Evolutionary conservation across 345 rosid species (phyloP).

Genomic region (Turritis glabra): DNA sequence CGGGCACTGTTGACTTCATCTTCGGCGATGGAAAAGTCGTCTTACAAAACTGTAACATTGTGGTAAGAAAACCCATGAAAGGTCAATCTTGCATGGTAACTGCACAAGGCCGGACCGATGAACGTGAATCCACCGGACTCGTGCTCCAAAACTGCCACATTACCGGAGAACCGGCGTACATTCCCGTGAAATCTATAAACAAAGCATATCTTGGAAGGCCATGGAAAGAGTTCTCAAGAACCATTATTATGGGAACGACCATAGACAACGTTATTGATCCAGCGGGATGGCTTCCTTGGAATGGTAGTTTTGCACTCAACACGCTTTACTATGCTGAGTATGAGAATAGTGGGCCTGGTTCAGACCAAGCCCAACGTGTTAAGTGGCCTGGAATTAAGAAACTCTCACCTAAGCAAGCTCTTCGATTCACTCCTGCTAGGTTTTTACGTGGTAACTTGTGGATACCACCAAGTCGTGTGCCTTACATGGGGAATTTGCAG

Average conservation of each 20-base stretch:
- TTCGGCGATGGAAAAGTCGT: slow-evolving; percentile 26
- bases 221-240: slow-evolving; percentile 56
- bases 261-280: slow-evolving; percentile 54
- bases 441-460: slow-evolving; percentile 49
- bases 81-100: slow-evolving; percentile 31
- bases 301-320: slow-evolving; percentile 43
- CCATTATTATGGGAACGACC: slow-evolving; percentile 52
- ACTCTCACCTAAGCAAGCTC: slow-evolving; percentile 19
- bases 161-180: slow-evolving; percentile 30
- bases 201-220: slow-evolving; percentile 74
- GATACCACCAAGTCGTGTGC: slow-evolving; percentile 51
- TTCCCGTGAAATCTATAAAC: slow-evolving; percentile 5
- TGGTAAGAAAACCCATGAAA: slow-evolving; percentile 24
- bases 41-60: slow-evolving; percentile 30
- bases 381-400: slow-evolving; percentile 41
- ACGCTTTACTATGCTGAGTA: slow-evolving; percentile 58
- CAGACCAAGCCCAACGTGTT: slow-evolving; percentile 30
- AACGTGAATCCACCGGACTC: slow-evolving; percentile 18
- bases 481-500: slow-evolving; percentile 47
- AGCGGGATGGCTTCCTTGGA: slow-evolving; percentile 62
- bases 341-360: slow-evolving; percentile 27
- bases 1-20: slow-evolving; percentile 39
- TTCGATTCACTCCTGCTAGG: slow-evolving; percentile 35
- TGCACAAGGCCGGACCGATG: slow-evolving; percentile 23
- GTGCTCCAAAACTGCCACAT: slow-evolving; percentile 23